Conservation (phyloP, 176 grass and related monocot genomes). For the maize (Zea mays) region DNA sequence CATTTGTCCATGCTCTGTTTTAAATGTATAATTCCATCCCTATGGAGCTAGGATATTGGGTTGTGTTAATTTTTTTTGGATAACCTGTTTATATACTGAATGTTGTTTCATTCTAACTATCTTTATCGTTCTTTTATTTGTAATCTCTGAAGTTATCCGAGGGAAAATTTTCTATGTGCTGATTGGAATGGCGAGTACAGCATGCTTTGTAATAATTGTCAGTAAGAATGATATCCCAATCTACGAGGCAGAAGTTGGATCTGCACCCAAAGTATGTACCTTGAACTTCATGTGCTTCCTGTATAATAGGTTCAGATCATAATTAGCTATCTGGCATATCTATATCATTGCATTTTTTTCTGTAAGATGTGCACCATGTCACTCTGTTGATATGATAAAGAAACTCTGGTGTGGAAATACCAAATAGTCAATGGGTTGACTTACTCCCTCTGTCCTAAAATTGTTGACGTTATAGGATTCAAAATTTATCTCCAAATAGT, state of each 20-base stretch:
- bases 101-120: not conserved
- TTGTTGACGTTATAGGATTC: too few species aligned
- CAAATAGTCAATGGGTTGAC: not conserved
- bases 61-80: not conserved
- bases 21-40: conserved; percentile 26
- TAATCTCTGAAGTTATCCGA: conserved; percentile 1
- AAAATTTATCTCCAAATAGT: too few species aligned
- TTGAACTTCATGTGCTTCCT: conserved; percentile 19
- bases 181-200: conserved; percentile 75
- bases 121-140: conserved; percentile 1
- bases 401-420: not conserved
- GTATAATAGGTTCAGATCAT: conserved; percentile 3
- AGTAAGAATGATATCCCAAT: conserved; percentile 86
- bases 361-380: not conserved
- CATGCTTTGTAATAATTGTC: conserved; percentile 83
- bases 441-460: not conserved
- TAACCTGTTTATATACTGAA: conserved; percentile 8
- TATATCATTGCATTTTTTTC: conserved; percentile 2
- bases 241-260: conserved; percentile 88
- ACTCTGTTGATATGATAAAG: conserved; percentile 4
- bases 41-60: not conserved
- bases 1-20: not conserved
- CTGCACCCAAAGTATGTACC: conserved; percentile 50
- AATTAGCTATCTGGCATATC: conserved; percentile 10
- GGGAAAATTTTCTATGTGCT: not conserved